phyloP scores from a whole-genome alignment of 176 grass and related monocot genomes.

The Triticum turgidum region DNA sequence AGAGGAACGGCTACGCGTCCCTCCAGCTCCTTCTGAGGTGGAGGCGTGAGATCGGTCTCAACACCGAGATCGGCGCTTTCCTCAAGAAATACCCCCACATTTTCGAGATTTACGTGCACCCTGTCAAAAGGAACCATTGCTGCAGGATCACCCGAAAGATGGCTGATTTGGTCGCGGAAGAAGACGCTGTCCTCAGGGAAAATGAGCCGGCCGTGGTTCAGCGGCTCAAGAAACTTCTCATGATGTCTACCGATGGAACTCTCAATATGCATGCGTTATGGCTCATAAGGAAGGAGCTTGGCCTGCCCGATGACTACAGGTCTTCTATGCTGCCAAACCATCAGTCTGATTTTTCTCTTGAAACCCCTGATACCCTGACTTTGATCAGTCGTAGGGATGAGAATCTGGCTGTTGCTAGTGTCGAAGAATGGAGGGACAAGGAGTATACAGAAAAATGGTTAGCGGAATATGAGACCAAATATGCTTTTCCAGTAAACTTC shows the following conservation, averaged over 20 bases:
- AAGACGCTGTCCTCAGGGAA: conserved; percentile 37
- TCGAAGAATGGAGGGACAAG: conserved; percentile 64
- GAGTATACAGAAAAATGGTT: conserved; percentile 72
- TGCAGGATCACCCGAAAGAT: conserved; percentile 51
- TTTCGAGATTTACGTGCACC: conserved; percentile 55
- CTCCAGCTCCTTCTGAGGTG: conserved; percentile 57
- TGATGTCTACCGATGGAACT: conserved; percentile 38
- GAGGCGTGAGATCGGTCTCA: conserved; percentile 52
- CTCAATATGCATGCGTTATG: conserved; percentile 53
- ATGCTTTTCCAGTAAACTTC: conserved; percentile 58
- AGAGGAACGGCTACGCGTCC: conserved; percentile 61
- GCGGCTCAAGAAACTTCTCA: conserved; percentile 61
- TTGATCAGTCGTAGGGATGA: conserved; percentile 33
- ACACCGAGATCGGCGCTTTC: conserved; percentile 50
- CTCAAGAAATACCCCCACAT: conserved; percentile 60
- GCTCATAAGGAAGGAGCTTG: conserved; percentile 59
- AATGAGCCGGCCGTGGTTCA: conserved; percentile 30
- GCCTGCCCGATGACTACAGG: conserved; percentile 56
- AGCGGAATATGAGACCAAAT: conserved; percentile 52
- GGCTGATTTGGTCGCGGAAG: conserved; percentile 48
- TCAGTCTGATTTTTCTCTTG: conserved; percentile 32
- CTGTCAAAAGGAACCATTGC: conserved; percentile 51
- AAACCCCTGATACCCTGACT: conserved; percentile 40
- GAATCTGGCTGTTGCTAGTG: conserved; percentile 42
- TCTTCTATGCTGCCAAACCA: conserved; percentile 45